These are phyloP conservation scores for Uncinocarpus reesii DNA, from an alignment of 2,329 filamentous ascomycete species.

Conservation along the genomic window DNA sequence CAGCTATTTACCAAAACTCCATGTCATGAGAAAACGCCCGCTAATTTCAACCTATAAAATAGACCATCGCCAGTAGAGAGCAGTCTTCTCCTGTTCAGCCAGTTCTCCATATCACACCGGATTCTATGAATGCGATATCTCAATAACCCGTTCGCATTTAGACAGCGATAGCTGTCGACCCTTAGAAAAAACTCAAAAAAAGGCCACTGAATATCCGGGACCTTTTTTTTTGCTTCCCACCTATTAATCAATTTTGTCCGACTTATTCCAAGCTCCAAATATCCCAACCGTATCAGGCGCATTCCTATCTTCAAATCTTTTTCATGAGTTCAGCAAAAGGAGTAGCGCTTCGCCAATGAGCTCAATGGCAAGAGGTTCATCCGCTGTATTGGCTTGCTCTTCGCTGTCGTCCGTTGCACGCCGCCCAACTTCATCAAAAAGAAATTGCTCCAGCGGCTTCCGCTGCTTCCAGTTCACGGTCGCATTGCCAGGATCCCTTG, in stretches of 20 bases:
- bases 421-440: slow-evolving; percentile 21
- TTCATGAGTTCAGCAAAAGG: neutral
- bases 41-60: neutral
- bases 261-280: too few species aligned
- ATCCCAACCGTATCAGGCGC: neutral
- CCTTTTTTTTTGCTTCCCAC: too few species aligned
- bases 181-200: too few species aligned
- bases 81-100: too few species aligned
- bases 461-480: slow-evolving; percentile 28
- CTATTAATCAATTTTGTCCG: too few species aligned
- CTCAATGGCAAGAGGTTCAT: neutral
- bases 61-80: too few species aligned
- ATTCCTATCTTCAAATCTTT: neutral
- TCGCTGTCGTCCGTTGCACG: slow-evolving; percentile 7
- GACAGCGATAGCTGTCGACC: too few species aligned
- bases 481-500: slow-evolving; percentile 25
- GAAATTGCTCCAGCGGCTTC: slow-evolving; percentile 17
- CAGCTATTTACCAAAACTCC: neutral
- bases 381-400: neutral
- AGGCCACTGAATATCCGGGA: too few species aligned
- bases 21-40: neutral
- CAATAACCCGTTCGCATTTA: too few species aligned
- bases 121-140: too few species aligned
- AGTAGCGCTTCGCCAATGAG: slow-evolving; percentile 2
- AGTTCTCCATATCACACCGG: too few species aligned